A percentile compares a stretch with the other conserved stretches of the same genome.
Conservation (phyloP, 164 flowering plant species). For the Amborella trichopoda region DNA sequence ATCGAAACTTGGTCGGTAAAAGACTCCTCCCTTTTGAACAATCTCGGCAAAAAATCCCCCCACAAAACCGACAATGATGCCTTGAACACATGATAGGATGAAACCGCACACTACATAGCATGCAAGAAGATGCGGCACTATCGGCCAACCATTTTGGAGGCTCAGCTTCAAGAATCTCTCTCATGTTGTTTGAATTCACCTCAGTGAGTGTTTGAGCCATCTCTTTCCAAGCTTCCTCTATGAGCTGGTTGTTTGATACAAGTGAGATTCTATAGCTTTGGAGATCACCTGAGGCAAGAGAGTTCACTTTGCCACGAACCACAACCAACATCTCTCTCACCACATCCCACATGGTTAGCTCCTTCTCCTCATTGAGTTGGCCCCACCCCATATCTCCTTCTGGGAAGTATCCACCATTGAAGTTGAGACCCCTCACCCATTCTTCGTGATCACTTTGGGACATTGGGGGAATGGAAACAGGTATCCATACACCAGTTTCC, state of each 20-base stretch:
- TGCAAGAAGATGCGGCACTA: slow-evolving; percentile 83
- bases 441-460: slow-evolving; percentile 54
- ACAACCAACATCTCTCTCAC: slow-evolving; percentile 74
- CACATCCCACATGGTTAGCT: slow-evolving; percentile 97
- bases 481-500: slow-evolving; percentile 95
- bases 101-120: slow-evolving; percentile 81
- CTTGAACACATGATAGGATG: slow-evolving; percentile 95
- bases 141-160: slow-evolving; percentile 95
- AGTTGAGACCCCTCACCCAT: slow-evolving; percentile 41
- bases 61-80: slow-evolving; percentile 92
- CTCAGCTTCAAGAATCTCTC: slow-evolving; percentile 68
- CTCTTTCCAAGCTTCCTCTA: slow-evolving; percentile 95
- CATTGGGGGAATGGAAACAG: slow-evolving; percentile 97
- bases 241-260: slow-evolving; percentile 36
- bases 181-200: slow-evolving; percentile 38
- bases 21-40: slow-evolving; percentile 86
- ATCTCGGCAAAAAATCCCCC: slow-evolving; percentile 80
- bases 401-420: slow-evolving; percentile 70
- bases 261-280: slow-evolving; percentile 26
- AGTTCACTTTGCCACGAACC: slow-evolving; percentile 66
- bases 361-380: slow-evolving; percentile 50
- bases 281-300: slow-evolving; percentile 56
- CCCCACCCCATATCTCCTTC: slow-evolving; percentile 83
- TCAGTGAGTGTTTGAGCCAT: slow-evolving; percentile 92
- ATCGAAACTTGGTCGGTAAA: slow-evolving; percentile 63